Conservation (phyloP, 768 basidiomycete species). For the Lentinula guzmanii region DNA sequence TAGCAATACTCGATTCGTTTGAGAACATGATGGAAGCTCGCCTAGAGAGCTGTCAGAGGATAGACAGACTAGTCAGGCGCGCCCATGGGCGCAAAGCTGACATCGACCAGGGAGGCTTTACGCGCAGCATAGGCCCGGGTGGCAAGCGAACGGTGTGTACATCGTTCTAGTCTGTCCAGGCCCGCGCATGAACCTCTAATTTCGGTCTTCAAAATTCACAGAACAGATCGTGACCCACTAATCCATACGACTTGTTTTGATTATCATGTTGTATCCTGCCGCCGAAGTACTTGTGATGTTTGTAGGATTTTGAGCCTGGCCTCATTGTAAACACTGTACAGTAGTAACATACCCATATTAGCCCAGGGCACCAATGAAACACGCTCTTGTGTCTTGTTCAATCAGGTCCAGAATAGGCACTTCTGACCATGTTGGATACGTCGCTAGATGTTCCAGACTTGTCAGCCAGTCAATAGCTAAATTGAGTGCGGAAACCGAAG, state of each 20-base stretch:
- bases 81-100: conserved; percentile 28
- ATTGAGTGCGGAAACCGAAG: not conserved
- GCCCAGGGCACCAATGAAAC: not conserved
- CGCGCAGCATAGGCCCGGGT: not conserved
- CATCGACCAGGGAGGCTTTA: not conserved
- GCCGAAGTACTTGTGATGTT: not conserved
- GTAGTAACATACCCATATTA: not conserved
- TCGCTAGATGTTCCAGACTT: not conserved
- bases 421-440: too few relatives aligned
- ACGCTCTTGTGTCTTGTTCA: not conserved
- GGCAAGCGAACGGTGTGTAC: conserved; percentile 2
- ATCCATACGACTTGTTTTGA: not conserved
- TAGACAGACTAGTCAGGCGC: conserved; percentile 50
- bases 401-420: not conserved
- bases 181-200: not conserved
- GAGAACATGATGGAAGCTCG: conserved; percentile 68
- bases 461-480: not conserved
- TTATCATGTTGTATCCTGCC: not conserved
- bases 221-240: not conserved
- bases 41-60: conserved; percentile 70
- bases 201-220: not conserved
- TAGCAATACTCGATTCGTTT: conserved; percentile 60
- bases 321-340: not conserved
- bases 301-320: not conserved
- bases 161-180: not conserved